Evolutionary conservation across 225 moss, liverwort and hornwort species (phyloP).

Genomic region (Physcomitrium patens): DNA sequence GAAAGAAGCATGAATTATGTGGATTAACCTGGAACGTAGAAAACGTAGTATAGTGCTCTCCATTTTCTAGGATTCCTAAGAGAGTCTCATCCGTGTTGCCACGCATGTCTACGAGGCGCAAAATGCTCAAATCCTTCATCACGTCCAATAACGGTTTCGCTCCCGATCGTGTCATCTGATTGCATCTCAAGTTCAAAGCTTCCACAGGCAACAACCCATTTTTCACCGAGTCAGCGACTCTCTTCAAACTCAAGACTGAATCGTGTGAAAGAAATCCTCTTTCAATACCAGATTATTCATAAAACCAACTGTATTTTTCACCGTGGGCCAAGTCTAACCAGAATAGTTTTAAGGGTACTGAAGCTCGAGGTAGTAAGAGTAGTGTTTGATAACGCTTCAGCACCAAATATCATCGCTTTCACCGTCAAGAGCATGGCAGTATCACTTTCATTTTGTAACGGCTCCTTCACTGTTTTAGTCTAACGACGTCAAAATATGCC

Average conservation of each 20-base stretch:
- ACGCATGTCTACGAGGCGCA: slow-evolving; percentile 67
- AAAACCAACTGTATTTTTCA: not conserved
- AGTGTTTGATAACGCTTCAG: not conserved
- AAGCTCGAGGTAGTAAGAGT: not conserved
- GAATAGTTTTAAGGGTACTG: not conserved
- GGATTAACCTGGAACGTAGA: slow-evolving; percentile 40
- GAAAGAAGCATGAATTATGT: not conserved
- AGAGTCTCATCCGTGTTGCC: slow-evolving; percentile 49
- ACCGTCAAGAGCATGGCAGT: not conserved
- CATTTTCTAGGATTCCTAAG: slow-evolving; percentile 73
- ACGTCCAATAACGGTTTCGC: slow-evolving; percentile 64
- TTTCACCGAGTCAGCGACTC: not conserved
- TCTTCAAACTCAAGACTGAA: not conserved
- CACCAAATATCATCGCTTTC: not conserved
- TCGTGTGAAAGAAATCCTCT: not conserved
- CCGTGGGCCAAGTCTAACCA: not conserved
- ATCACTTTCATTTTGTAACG: not conserved
- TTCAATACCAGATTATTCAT: not conserved
- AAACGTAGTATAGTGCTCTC: slow-evolving; percentile 58
- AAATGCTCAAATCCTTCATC: slow-evolving; percentile 51
- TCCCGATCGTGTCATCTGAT: slow-evolving; percentile 61
- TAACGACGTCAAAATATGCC: not conserved
- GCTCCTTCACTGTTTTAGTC: not conserved
- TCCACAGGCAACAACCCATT: slow-evolving; percentile 13
- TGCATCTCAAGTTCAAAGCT: slow-evolving; percentile 80